Conservation (phyloP, 805 yeast species). For the Candida incommunis region DNA sequence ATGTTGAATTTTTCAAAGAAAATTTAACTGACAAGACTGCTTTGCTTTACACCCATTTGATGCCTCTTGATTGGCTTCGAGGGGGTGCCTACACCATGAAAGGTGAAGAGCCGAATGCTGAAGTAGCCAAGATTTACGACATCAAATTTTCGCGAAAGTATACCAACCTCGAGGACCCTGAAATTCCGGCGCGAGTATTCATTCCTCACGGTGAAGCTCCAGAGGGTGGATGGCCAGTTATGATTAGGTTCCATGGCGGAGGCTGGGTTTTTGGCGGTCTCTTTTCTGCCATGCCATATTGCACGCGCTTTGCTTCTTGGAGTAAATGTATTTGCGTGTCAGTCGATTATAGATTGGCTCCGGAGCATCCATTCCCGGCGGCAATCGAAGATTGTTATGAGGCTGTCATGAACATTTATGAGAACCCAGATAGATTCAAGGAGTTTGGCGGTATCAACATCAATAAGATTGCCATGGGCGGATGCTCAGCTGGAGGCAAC, state of each 20-base stretch:
- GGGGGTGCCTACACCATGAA: conserved; percentile 27
- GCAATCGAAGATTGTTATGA: conserved; percentile 30
- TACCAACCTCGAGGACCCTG: conserved; percentile 8
- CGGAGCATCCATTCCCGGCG: conserved; percentile 36
- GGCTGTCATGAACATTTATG: conserved; percentile 11
- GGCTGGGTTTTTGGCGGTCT: conserved; percentile 32
- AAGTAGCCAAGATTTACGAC: conserved; percentile 20
- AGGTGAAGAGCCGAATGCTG: conserved; percentile 23
- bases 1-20: conserved; percentile 24
- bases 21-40: conserved; percentile 17
- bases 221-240: conserved; percentile 24
- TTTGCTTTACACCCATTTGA: conserved; percentile 24
- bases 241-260: conserved; percentile 31
- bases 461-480: conserved; percentile 26
- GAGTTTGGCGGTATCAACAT: conserved; percentile 8
- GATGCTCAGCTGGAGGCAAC: conserved; percentile 33
- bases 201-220: conserved; percentile 25
- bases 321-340: conserved; percentile 27
- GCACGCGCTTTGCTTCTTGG: conserved; percentile 26
- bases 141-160: conserved; percentile 22
- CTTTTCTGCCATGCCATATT: conserved; percentile 28
- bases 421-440: conserved; percentile 6
- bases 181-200: conserved; percentile 23
- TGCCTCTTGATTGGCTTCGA: conserved; percentile 20
- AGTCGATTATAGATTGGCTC: conserved; percentile 38